phyloP scores from a whole-genome alignment of 1,284 basidiomycete genomes.

The Cutaneotrichosporon arboriforme region DNA sequence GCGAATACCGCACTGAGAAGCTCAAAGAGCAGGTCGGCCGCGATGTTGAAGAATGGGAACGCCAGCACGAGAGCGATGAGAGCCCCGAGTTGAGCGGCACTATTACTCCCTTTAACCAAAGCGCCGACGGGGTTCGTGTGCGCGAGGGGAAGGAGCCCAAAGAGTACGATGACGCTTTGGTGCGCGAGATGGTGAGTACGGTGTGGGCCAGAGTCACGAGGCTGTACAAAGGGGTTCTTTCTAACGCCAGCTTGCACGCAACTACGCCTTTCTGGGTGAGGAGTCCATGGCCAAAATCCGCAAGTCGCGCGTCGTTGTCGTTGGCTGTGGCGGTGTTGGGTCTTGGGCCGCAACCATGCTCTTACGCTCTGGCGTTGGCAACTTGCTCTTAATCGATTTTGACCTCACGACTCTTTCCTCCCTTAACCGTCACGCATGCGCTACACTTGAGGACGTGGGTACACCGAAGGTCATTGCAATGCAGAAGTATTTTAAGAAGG shows the following conservation, averaged over 20 bases:
- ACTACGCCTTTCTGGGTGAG: conserved; percentile 92
- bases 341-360: conserved; percentile 95
- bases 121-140: conserved; percentile 19
- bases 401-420: conserved; percentile 90
- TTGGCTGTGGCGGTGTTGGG: conserved; percentile 95
- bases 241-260: conserved; percentile 68
- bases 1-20: conserved; percentile 39
- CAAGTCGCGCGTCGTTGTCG: conserved; percentile 68
- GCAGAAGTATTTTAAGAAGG: conserved; percentile 64
- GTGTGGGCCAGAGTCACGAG: background rate
- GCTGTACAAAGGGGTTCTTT: no score
- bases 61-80: conserved; percentile 2
- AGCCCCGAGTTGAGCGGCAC: background rate
- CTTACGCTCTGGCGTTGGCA: conserved; percentile 55
- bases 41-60: conserved; percentile 45
- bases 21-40: conserved; percentile 45
- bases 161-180: conserved; percentile 66
- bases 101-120: conserved; percentile 3
- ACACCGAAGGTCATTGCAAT: conserved; percentile 84
- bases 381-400: conserved; percentile 56
- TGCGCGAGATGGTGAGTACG: conserved; percentile 57
- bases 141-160: conserved; percentile 29
- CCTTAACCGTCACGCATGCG: conserved; percentile 89
- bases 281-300: conserved; percentile 79
- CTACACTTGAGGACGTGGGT: conserved; percentile 85